Evolutionary conservation across 495 filamentous ascomycete species (phyloP).

Genomic region (Mycothermus thermophilus): DNA sequence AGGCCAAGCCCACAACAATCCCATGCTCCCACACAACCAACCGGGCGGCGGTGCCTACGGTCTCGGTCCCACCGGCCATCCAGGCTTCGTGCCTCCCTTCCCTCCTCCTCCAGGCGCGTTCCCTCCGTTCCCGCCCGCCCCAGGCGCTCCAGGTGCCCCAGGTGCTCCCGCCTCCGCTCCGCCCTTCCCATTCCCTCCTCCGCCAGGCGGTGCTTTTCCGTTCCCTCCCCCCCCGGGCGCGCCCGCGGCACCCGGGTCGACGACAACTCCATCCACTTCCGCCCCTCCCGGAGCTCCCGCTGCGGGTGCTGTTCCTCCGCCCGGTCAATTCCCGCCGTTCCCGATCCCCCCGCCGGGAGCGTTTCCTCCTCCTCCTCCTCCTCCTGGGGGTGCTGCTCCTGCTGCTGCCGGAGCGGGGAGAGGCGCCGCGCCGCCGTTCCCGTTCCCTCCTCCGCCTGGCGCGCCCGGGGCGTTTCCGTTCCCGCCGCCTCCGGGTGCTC

Average conservation of each 20-base stretch:
- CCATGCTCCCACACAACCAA: slow-evolving; percentile 55
- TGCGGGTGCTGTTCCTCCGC: not conserved
- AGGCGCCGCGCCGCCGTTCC: slow-evolving; percentile 12
- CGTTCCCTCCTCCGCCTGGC: slow-evolving; percentile 18
- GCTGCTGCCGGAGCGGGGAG: slow-evolving; percentile 3
- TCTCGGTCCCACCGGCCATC: slow-evolving; percentile 24
- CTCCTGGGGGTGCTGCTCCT: slow-evolving; percentile 15
- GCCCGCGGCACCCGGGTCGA: too few relatives aligned
- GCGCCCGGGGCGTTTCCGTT: slow-evolving; percentile 4
- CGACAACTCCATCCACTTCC: too few relatives aligned
- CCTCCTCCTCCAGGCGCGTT: slow-evolving; percentile 6
- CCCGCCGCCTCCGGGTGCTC: too few relatives aligned
- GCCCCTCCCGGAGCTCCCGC: too few relatives aligned
- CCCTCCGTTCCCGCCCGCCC: slow-evolving; percentile 5
- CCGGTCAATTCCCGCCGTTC: slow-evolving; percentile 7
- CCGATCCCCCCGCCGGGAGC: slow-evolving; percentile 38
- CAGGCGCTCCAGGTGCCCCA: slow-evolving; percentile 4
- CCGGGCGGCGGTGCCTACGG: slow-evolving; percentile 38
- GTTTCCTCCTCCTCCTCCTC: too few relatives aligned
- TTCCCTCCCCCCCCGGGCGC: slow-evolving; percentile 3
- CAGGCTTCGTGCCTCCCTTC: slow-evolving; percentile 20
- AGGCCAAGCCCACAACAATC: slow-evolving; percentile 73
- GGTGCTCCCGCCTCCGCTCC: slow-evolving; percentile 4
- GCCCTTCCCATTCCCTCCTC: slow-evolving; percentile 18
- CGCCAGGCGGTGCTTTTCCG: slow-evolving; percentile 9